Evolutionary conservation across 116 monocot species (phyloP), one percentile per base, ranked within the genome.

Genomic region (Cymodocea nodosa): DNA sequence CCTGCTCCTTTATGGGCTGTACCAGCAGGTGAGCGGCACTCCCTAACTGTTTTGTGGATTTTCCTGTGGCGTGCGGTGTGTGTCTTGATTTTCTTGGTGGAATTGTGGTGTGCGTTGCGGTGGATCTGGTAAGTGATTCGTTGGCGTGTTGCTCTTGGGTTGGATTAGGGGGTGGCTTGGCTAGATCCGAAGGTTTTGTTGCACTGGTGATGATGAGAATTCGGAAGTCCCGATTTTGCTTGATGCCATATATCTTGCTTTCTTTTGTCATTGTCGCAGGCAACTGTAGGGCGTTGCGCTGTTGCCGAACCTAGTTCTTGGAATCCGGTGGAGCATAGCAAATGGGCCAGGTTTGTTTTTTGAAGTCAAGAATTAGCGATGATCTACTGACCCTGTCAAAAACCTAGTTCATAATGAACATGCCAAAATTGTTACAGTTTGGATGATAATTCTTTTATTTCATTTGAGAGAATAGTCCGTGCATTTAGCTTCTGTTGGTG

Each of bases 271-370:
- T 68, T 1, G 35, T 15, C 79, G 70, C 84, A 99, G 99, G 99
- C 99, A 35, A 99, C 89, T 7, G 77, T 85, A 10, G 99, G 99
- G 16, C 89, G 84, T 69, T 99, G 99, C 62, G 83, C 51, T 55
- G 81, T 64, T 60, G 80, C 84, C 8, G 89, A 92, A 39, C 99
- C 99, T 4, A 74, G 92, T 60, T 74, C 82, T 16, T 92, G 92
- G 92, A 99, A 84, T 66, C 82, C 99, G 13, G 89, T 99, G 75
- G 99, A 99, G 83, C 82, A 84, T 48, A 79, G 86, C 79, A 99
- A 99, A 75, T 99, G 99, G 99, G 83, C 80, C n/a, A 99, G 99
- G 99, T 99, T 65, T 51, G 35, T 49, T 64, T 70, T 4, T 44
- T 30, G 30, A 30, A 30, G 30, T 30, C 30, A 30, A 44, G 7